phyloP scores from a whole-genome alignment of 2,329 filamentous ascomycete species.

The Hirsutella thompsonii region DNA sequence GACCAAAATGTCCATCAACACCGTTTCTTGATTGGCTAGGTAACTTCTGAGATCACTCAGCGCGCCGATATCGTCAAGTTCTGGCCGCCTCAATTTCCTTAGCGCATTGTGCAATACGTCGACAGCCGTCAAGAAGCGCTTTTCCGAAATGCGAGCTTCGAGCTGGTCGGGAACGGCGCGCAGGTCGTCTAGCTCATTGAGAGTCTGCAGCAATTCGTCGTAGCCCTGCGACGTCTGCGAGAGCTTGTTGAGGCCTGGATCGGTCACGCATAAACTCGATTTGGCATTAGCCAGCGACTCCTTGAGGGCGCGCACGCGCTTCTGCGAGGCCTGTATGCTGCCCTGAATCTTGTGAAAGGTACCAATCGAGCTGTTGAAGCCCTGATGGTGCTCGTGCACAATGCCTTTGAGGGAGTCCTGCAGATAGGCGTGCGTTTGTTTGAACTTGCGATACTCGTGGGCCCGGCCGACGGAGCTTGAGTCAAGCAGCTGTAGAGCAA shows the following conservation, averaged over 20 bases:
- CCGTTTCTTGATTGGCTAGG: slow-evolving; percentile 82
- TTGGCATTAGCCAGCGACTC: slow-evolving; percentile 74
- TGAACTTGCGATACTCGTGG: slow-evolving; percentile 75
- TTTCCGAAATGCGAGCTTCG: slow-evolving; percentile 90
- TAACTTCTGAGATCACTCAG: slow-evolving; percentile 77
- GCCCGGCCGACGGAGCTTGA: slow-evolving; percentile 85
- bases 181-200: slow-evolving; percentile 77
- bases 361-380: slow-evolving; percentile 97
- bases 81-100: slow-evolving; percentile 70
- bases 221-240: slow-evolving; percentile 82
- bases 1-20: slow-evolving; percentile 87
- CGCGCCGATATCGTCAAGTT: slow-evolving; percentile 84
- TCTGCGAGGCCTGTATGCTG: slow-evolving; percentile 81
- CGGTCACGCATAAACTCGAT: slow-evolving; percentile 66
- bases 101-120: slow-evolving; percentile 83
- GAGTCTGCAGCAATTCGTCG: slow-evolving; percentile 72
- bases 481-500: slow-evolving; percentile 91
- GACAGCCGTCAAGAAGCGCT: slow-evolving; percentile 84
- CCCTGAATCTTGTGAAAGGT: slow-evolving; percentile 98
- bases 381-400: slow-evolving; percentile 97
- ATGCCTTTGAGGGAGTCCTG: slow-evolving; percentile 87
- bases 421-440: slow-evolving; percentile 73
- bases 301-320: slow-evolving; percentile 69
- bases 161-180: slow-evolving; percentile 83
- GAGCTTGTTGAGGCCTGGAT: slow-evolving; percentile 82